Conservation (phyloP, 2,329 filamentous ascomycete species). For the Cladosporium austrohemisphaericum region DNA sequence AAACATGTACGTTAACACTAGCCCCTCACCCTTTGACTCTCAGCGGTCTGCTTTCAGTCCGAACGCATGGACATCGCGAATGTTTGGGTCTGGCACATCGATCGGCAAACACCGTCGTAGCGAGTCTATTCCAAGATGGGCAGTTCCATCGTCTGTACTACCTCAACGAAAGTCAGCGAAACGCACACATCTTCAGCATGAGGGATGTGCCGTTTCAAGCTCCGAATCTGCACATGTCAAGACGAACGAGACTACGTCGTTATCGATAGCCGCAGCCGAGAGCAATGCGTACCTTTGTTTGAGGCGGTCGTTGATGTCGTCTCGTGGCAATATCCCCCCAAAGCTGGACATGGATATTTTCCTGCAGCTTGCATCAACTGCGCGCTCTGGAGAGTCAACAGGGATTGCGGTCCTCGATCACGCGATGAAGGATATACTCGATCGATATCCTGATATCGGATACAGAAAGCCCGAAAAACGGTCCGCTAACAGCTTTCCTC, state of each 20-base stretch:
- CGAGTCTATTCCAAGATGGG: conserved; percentile 26
- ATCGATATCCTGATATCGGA: not conserved
- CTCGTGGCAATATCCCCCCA: conserved; percentile 15
- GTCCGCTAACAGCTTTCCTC: conserved; percentile 22
- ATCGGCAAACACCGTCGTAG: conserved; percentile 14
- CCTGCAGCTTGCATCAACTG: conserved; percentile 23
- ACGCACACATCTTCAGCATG: not conserved
- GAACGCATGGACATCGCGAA: conserved; percentile 13
- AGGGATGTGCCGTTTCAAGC: not conserved
- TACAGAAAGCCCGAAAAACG: conserved; percentile 9
- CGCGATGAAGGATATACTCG: not conserved
- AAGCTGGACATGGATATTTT: conserved; percentile 27
- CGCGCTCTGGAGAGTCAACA: conserved; percentile 14
- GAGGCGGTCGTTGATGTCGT: not conserved
- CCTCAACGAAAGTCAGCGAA: conserved; percentile 10
- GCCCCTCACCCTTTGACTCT: conserved; percentile 17
- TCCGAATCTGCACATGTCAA: not conserved
- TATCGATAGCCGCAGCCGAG: not conserved
- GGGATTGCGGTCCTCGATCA: not conserved
- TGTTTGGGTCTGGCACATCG: conserved; percentile 17
- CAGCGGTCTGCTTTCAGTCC: conserved; percentile 5
- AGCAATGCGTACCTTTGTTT: conserved; percentile 9
- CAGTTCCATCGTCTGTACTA: conserved; percentile 26
- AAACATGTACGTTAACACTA: conserved; percentile 31
- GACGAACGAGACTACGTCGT: not conserved